Evolutionary conservation across 2,329 filamentous ascomycete species (phyloP).

Genomic region (Hypomyces perniciosus): DNA sequence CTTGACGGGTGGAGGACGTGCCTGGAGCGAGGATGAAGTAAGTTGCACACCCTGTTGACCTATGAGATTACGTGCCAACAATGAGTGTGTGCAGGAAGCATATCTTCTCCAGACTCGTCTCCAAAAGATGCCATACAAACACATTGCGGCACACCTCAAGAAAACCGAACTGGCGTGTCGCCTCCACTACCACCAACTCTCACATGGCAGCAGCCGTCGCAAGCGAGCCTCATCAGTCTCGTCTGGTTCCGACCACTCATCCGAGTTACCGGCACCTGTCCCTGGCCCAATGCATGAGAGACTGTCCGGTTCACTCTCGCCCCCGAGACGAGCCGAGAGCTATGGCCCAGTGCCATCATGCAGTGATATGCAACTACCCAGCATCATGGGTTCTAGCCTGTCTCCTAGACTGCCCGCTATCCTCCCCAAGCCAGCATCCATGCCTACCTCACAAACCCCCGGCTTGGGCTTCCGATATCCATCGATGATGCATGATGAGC

Average conservation of each 20-base stretch:
- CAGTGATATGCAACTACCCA: slow-evolving; percentile 46
- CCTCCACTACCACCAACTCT: slow-evolving; percentile 80
- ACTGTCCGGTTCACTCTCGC: slow-evolving; percentile 42
- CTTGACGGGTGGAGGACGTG: slow-evolving; percentile 68
- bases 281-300: slow-evolving; percentile 47
- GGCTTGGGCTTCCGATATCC: slow-evolving; percentile 36
- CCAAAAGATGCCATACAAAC: slow-evolving; percentile 88
- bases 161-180: slow-evolving; percentile 86
- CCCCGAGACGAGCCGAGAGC: slow-evolving; percentile 39
- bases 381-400: slow-evolving; percentile 40
- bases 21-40: slow-evolving; percentile 85
- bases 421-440: slow-evolving; percentile 57
- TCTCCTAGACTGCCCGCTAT: slow-evolving; percentile 54
- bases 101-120: slow-evolving; percentile 79
- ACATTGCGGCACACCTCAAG: slow-evolving; percentile 77
- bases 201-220: slow-evolving; percentile 73
- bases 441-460: slow-evolving; percentile 36
- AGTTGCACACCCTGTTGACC: slow-evolving; percentile 18
- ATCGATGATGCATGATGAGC: slow-evolving; percentile 36
- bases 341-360: slow-evolving; percentile 41
- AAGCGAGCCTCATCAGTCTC: slow-evolving; percentile 69
- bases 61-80: slow-evolving; percentile 7
- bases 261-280: slow-evolving; percentile 40
- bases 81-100: slow-evolving; percentile 52
- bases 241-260: slow-evolving; percentile 49